Evolutionary conservation across 768 basidiomycete species (phyloP), one percentile per base, ranked within the genome.

Genomic region (Hemileccinum rubropunctum): DNA sequence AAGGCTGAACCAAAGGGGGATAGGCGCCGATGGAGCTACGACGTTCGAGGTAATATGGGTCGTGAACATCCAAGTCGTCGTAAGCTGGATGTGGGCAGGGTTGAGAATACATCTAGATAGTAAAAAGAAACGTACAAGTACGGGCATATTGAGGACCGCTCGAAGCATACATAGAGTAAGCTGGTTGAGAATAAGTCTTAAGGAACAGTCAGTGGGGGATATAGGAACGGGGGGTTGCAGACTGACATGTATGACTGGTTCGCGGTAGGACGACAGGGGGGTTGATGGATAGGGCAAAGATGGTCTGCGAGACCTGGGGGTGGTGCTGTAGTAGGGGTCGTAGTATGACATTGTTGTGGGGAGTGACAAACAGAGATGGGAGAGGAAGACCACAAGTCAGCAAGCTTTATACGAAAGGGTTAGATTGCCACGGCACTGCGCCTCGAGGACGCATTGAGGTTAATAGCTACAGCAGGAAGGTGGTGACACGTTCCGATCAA

Each of bases 1-100:
- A 21, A 12, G 69, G 50, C 17, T 58, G 61, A 7, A 63, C 52
- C 14, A 54, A 4, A 21, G 66, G 53, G 5, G 69, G 46, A 46
- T 66, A 66, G 13, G 59, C 10, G 8, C 57, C 53, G 18, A 50
- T 0, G 6, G 58, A 50, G 21, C 38, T 14, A 38, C 61, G 65
- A 27, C 68, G 62, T 3, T 64, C 57, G 1, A 41, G 51, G 58
- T 83, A 83, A 63, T 84, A 83, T 2, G 73, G 60, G 35, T 83
- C 80, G 26, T 66, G 62, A 34, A 73, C 48, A 17, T 73, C 75
- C 37, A 76, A 56, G 54, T 83, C 80, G 50, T 85, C 84, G 62
- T 82, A 84, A 18, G 78, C 78, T 81, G 47, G 32, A 51, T 40
- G 21, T 45, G 30, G 2, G 44, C 20, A 37, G 20, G 27, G 18